phyloP scores from a whole-genome alignment of 2,329 filamentous ascomycete genomes.

The Cladosporium cucumerinum region DNA sequence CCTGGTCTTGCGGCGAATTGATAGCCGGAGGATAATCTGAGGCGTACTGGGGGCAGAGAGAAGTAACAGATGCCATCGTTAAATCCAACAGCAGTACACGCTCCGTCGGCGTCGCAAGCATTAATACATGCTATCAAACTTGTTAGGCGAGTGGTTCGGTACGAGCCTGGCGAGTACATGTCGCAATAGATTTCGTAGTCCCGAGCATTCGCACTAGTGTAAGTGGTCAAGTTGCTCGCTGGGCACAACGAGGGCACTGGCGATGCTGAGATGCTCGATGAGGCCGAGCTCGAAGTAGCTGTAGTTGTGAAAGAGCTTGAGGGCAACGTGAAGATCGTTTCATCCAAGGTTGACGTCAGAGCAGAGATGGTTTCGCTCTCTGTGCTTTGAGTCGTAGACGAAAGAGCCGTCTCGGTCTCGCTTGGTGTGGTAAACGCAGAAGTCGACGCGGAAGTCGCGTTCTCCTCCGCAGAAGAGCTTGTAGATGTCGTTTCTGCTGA shows the following conservation, averaged over 20 bases:
- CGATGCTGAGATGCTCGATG: background rate
- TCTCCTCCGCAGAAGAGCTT: background rate
- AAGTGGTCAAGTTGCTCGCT: background rate
- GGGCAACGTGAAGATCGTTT: background rate
- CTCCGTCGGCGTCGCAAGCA: background rate
- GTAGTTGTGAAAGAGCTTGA: background rate
- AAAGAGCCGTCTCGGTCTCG: background rate
- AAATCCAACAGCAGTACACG: background rate
- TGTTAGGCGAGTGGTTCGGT: background rate
- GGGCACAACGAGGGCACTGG: conserved; percentile 8
- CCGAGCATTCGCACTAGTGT: background rate
- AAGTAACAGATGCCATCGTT: background rate
- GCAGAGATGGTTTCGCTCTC: background rate
- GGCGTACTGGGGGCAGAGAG: background rate
- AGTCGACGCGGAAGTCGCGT: background rate
- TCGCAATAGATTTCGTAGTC: conserved; percentile 10
- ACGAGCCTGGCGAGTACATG: background rate
- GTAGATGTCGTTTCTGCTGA: background rate
- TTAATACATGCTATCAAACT: conserved; percentile 9
- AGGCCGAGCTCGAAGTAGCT: background rate
- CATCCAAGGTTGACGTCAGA: background rate
- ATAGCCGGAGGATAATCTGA: background rate
- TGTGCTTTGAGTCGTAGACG: background rate
- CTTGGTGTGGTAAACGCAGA: background rate
- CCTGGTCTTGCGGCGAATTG: background rate